These are phyloP conservation scores for Arthrinium phaeospermum DNA, from an alignment of 2,329 filamentous ascomycete genomes.

Conservation along the genomic window DNA sequence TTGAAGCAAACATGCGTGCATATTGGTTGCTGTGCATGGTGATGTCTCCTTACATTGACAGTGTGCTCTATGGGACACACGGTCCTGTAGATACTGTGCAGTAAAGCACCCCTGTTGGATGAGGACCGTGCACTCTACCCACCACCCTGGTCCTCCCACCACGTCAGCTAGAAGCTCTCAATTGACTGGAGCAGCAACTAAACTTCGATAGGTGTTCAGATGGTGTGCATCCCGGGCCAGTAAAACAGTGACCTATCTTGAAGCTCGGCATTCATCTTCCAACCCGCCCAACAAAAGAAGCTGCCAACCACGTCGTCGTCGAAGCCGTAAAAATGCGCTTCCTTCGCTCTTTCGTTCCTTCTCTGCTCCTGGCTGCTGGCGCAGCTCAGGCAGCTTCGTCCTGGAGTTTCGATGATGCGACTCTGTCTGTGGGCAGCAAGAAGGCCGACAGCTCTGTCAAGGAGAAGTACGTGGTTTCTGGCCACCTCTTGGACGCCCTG, in stretches of 20 bases:
- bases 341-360: slow-evolving; percentile 45
- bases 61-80: background rate
- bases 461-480: slow-evolving; percentile 64
- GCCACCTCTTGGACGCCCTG: too few relatives aligned
- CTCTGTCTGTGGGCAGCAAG: slow-evolving; percentile 69
- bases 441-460: slow-evolving; percentile 65
- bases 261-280: background rate
- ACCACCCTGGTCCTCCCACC: slow-evolving; percentile 8
- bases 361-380: slow-evolving; percentile 52
- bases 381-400: slow-evolving; percentile 60
- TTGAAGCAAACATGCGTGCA: background rate
- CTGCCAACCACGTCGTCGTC: background rate
- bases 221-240: slow-evolving; percentile 18
- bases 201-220: slow-evolving; percentile 23
- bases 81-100: background rate
- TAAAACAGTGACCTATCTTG: slow-evolving; percentile 9
- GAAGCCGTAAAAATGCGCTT: slow-evolving; percentile 45
- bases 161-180: slow-evolving; percentile 8
- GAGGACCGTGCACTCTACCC: background rate
- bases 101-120: background rate
- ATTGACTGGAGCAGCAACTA: slow-evolving; percentile 6
- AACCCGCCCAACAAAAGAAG: background rate
- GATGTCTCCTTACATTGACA: slow-evolving; percentile 1
- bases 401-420: slow-evolving; percentile 79
- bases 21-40: background rate